Evolutionary conservation across 257 asterid species (phyloP).

Genomic region (Lycium barbarum): DNA sequence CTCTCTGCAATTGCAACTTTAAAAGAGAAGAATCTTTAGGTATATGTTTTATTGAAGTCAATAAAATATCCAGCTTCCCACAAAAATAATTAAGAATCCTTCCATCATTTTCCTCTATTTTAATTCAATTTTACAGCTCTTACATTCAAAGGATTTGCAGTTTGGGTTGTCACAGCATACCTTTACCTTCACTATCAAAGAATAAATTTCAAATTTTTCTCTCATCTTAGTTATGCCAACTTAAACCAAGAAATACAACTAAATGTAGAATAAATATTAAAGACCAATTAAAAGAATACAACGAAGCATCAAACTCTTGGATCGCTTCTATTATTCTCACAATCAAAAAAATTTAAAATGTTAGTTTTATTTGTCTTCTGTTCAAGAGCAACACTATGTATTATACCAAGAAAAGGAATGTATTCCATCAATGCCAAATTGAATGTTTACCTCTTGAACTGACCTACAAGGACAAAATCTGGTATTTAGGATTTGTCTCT

Average conservation of each 20-base stretch:
- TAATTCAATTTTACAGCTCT: not conserved
- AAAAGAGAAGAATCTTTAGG: too few species aligned
- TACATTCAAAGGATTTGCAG: not conserved
- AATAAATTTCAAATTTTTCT: not conserved
- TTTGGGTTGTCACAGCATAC: not conserved
- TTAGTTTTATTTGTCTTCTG: not conserved
- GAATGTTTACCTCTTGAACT: too few species aligned
- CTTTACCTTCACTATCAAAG: not conserved
- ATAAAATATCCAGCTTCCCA: not conserved
- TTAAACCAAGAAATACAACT: not conserved
- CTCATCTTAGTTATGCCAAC: not conserved
- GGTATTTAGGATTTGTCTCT: too few species aligned
- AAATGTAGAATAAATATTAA: not conserved
- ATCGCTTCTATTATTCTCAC: not conserved
- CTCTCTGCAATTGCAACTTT: not conserved
- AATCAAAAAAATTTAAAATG: not conserved
- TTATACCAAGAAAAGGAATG: not conserved
- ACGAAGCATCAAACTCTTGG: not conserved
- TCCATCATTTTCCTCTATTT: too few species aligned
- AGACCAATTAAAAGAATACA: not conserved
- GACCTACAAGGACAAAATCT: too few species aligned
- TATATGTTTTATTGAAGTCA: not conserved
- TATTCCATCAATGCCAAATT: not conserved
- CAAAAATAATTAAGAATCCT: not conserved
- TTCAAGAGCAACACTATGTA: not conserved